These are phyloP conservation scores for Calonectria pteridis DNA, from an alignment of 2,329 filamentous ascomycete species.

Conservation along the genomic window DNA sequence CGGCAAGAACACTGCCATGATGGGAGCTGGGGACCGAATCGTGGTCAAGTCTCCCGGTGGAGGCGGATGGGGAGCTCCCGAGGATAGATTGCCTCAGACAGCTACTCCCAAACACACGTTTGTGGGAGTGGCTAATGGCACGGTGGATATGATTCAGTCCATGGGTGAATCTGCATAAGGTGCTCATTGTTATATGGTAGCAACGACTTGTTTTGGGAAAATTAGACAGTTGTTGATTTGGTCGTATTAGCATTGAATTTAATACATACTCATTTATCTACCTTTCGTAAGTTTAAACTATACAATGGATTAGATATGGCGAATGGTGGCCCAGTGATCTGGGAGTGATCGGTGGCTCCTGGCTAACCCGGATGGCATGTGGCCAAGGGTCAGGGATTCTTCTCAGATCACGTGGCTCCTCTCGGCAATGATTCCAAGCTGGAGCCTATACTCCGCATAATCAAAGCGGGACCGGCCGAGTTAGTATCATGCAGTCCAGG, in stretches of 20 bases:
- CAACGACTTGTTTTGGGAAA: neutral
- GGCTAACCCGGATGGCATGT: neutral
- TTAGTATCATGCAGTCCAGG: neutral
- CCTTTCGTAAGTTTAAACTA: neutral
- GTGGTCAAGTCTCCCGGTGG: conserved; percentile 23
- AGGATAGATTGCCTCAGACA: neutral
- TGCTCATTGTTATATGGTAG: neutral
- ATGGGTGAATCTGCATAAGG: conserved; percentile 27
- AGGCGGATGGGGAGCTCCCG: conserved; percentile 21
- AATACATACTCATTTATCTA: neutral
- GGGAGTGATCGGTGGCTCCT: neutral
- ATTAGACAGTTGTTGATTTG: neutral
- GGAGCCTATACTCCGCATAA: neutral
- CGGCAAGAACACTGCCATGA: conserved; percentile 25
- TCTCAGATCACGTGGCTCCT: neutral
- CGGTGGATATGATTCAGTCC: conserved; percentile 26
- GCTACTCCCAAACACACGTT: neutral
- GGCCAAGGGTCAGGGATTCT: neutral
- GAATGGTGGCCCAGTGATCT: neutral
- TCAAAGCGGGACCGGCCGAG: neutral
- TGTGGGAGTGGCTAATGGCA: conserved; percentile 23
- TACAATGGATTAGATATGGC: no score
- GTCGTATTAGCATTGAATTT: neutral
- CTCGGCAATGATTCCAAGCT: neutral
- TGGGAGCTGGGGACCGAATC: conserved; percentile 22